Conservation (phyloP, 345 rosid genomes). For the Ceriops zippeliana region DNA sequence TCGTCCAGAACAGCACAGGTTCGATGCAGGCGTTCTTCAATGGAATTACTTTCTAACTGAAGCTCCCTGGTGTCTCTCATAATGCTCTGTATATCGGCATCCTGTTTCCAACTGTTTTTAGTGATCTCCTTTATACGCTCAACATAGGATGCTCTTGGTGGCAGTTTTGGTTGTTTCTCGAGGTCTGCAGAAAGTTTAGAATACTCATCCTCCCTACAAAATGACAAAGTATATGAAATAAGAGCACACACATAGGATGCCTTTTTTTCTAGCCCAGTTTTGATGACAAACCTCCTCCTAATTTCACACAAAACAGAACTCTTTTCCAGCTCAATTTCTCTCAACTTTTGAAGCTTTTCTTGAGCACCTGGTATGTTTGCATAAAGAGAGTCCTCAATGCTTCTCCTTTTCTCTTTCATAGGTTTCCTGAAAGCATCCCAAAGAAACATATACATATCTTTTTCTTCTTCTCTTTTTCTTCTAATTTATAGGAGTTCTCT, state of each 20-base stretch:
- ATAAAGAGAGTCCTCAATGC: constrained; percentile 52
- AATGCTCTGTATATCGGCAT: constrained; percentile 67
- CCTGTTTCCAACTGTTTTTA: constrained; percentile 75
- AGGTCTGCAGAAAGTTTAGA: constrained; percentile 43
- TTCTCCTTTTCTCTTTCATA: constrained; percentile 55
- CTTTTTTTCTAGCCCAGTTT: background rate
- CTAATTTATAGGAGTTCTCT: background rate
- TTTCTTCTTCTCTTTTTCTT: too few relatives aligned
- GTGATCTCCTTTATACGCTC: constrained; percentile 75
- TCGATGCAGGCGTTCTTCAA: constrained; percentile 81
- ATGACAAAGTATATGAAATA: background rate
- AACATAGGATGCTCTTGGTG: constrained; percentile 55
- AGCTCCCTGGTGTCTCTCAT: constrained; percentile 74
- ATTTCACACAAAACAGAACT: constrained; percentile 52
- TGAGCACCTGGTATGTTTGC: constrained; percentile 46
- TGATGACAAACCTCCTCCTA: constrained; percentile 41
- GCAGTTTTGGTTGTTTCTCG: constrained; percentile 48
- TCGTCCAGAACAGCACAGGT: constrained; percentile 78
- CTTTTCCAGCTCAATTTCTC: constrained; percentile 49
- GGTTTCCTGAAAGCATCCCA: constrained; percentile 52
- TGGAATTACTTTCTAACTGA: constrained; percentile 79
- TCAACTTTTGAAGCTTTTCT: constrained; percentile 53
- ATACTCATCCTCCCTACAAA: constrained; percentile 57
- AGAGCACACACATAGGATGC: constrained; percentile 1
- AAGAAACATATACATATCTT: background rate